Conservation (phyloP, 306 rosid genomes). For the Boehmeria nivea region DNA sequence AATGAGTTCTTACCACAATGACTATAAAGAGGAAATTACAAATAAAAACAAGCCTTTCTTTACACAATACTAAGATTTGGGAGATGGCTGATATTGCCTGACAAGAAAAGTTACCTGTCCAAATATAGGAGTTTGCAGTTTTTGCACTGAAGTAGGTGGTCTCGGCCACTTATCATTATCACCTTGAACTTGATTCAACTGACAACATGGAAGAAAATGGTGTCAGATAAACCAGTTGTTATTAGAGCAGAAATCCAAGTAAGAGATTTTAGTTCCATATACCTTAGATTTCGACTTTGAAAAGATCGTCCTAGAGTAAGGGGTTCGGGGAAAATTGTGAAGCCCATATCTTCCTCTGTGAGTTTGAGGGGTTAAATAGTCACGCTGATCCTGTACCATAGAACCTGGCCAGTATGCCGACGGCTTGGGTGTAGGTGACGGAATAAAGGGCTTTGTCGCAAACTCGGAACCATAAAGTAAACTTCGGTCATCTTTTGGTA, state of each 20-base stretch:
- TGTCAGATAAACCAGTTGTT: neutral
- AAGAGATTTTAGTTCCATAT: conserved; percentile 17
- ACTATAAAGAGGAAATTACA: no score
- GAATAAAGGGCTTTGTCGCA: conserved; percentile 41
- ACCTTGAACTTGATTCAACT: conserved; percentile 49
- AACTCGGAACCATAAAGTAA: conserved; percentile 33
- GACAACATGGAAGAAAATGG: conserved; percentile 9
- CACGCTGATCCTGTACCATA: conserved; percentile 44
- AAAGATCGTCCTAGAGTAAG: conserved; percentile 77
- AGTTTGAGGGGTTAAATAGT: conserved; percentile 58
- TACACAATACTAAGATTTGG: no score
- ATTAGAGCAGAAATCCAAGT: conserved; percentile 18
- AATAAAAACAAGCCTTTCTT: no score
- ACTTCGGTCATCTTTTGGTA: conserved; percentile 34
- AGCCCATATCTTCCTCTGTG: conserved; percentile 62
- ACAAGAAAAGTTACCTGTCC: conserved; percentile 42
- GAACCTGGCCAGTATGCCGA: conserved; percentile 87
- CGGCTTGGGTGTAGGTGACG: conserved; percentile 42
- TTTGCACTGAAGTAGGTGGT: conserved; percentile 41
- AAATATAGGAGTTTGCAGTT: conserved; percentile 36
- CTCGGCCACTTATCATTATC: conserved; percentile 20
- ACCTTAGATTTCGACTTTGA: conserved; percentile 76
- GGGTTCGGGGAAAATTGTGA: conserved; percentile 68
- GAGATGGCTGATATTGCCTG: no score
- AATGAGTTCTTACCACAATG: no score